Evolutionary conservation across 805 yeast species (phyloP), one percentile per base, ranked within the genome.

Genomic region (Cyberlindnera lachancei): DNA sequence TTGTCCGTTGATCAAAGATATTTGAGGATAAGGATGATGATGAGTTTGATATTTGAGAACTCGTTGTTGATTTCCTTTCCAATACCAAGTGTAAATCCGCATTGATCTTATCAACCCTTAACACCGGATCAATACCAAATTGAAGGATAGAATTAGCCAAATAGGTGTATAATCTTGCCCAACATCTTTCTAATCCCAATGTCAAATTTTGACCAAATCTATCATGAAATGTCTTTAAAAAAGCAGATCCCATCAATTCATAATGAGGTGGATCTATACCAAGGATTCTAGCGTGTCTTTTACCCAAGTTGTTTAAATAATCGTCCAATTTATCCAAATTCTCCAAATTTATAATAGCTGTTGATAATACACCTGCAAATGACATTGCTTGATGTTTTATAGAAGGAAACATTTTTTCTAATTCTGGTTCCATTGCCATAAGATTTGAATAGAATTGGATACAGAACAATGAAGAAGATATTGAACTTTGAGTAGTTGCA

Each of bases 301-400:
- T 81, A 2, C 88, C 94, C 42, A 84, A 56, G 29, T 71, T 69
- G 27, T 60, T 61, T 30, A 85, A 57, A 35, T 76, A 77, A 17
- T 68, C 79, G 45, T 79, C 78, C 44, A 83, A 57, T 6, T 57
- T 54, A 3, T 66, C 49, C 32, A 83, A 60, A 41, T 76, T 66
- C 33, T 80, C 87, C 32, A 84, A 59, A 42, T 74, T 75, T 18
- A 68, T 56, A 37, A 84, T 73, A 3, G 88, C 81, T 26, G 75
- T 66, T 18, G 82, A 70, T 45, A 85, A 54, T 14, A 84, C 84
- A 5, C 88, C 87, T 0, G 90, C 86, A 61, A 84, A 79, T 7
- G 88, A 71, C 12, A 75, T 71, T 1, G 92, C 86, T 57, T 85
- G 94, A 50, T 81, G 87, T 40, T 70, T 70, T 41, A 83, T 73